These are phyloP conservation scores for Salisapilia sapeloensis DNA, from an alignment of 352 stramenopile species.

Conservation along the genomic window DNA sequence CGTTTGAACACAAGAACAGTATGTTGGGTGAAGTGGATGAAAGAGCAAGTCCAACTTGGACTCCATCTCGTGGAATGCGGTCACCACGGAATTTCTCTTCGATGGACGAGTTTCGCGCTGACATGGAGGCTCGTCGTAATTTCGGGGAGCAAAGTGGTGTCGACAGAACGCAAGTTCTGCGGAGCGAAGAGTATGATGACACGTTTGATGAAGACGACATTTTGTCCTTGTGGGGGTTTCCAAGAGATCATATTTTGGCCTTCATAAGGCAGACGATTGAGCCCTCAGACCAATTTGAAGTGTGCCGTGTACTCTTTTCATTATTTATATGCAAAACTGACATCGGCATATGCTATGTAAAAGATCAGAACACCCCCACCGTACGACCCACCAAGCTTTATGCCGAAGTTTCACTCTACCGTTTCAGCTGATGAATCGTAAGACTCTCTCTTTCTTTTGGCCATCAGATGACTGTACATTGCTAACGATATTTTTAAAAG, in stretches of 20 bases:
- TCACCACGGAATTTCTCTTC: conserved; percentile 5
- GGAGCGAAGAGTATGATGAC: conserved; percentile 4
- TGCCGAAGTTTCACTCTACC: too few species aligned
- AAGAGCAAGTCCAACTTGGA: too few species aligned
- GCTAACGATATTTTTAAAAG: too few species aligned
- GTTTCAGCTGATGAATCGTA: too few species aligned
- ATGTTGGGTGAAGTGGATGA: too few species aligned
- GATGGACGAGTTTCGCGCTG: conserved; percentile 3
- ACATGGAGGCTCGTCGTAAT: conserved; percentile 4
- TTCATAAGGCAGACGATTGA: conserved; percentile 66
- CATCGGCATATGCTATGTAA: not conserved
- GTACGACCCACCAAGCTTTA: too few species aligned
- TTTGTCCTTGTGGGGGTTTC: conserved; percentile 39
- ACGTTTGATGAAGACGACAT: not conserved
- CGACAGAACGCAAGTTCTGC: conserved; percentile 33
- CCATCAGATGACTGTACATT: too few species aligned
- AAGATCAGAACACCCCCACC: too few species aligned
- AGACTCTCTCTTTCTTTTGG: too few species aligned
- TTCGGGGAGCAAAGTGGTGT: conserved; percentile 19
- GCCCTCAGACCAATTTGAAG: too few species aligned
- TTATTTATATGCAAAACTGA: not conserved
- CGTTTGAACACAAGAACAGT: too few species aligned
- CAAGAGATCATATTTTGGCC: conserved; percentile 51
- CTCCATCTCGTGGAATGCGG: too few species aligned
- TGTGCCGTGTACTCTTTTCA: conserved; percentile 24